A percentile compares a stretch with the other conserved stretches of the same genome.
These are phyloP conservation scores for Phalaenopsis aphrodite DNA, from an alignment of 106 monocot species.

Conservation along the genomic window DNA sequence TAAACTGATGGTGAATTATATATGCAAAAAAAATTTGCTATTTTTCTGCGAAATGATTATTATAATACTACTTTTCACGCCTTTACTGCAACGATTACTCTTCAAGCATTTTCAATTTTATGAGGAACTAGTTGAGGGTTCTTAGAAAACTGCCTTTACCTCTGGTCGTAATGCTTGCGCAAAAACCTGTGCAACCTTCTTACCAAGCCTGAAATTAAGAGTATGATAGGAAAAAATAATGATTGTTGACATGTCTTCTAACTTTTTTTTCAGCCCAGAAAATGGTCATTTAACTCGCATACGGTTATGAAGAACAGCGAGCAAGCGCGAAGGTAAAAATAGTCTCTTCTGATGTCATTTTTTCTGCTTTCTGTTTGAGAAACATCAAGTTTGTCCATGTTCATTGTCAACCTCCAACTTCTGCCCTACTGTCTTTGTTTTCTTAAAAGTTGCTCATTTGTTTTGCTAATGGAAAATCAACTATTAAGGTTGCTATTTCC, in stretches of 20 bases:
- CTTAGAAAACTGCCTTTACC: not conserved
- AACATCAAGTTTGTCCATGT: not conserved
- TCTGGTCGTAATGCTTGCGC: not conserved
- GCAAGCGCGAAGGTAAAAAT: conserved; percentile 64
- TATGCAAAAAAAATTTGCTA: not conserved
- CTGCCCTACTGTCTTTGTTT: not conserved
- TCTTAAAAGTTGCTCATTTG: not conserved
- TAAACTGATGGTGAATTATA: not conserved
- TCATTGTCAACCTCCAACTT: not conserved
- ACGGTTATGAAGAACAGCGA: conserved; percentile 76
- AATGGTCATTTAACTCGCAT: conserved; percentile 91
- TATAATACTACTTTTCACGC: not conserved
- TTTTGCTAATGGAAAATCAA: not conserved
- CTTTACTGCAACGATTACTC: not conserved
- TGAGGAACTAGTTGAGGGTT: not conserved
- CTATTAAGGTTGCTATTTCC: not conserved
- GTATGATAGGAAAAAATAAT: not conserved
- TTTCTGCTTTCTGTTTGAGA: not conserved
- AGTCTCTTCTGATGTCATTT: not conserved
- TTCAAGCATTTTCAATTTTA: too few species aligned
- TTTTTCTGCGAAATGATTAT: too few species aligned
- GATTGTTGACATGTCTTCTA: not conserved
- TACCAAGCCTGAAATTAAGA: not conserved
- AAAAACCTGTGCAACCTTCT: not conserved
- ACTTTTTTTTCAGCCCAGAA: conserved; percentile 62